Percentiles rank a stretch among this genome's conserved stretches.
These are phyloP conservation scores for Solanum habrochaites DNA, from an alignment of 257 asterid species.

Conservation along the genomic window DNA sequence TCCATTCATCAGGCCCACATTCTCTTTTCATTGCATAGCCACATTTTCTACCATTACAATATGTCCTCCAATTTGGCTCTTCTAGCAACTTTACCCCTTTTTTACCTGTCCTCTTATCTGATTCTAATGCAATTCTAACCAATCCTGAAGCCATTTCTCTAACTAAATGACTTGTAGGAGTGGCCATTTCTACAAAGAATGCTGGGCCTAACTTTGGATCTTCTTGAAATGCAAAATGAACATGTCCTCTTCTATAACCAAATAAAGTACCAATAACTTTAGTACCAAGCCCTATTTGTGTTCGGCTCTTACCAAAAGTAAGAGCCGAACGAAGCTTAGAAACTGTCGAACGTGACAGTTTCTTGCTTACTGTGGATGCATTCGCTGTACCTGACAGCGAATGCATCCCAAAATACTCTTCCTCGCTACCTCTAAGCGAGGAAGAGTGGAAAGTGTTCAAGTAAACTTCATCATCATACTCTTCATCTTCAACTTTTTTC, in stretches of 20 bases:
- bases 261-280: conserved; percentile 71
- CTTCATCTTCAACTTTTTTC: conserved; percentile 45
- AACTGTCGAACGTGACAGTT: conserved; percentile 26
- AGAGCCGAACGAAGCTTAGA: conserved; percentile 45
- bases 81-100: conserved; percentile 36
- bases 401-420: conserved; percentile 5
- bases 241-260: conserved; percentile 79
- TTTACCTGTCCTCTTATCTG: conserved; percentile 47
- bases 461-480: conserved; percentile 46
- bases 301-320: conserved; percentile 17
- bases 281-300: conserved; percentile 35
- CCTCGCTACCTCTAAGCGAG: conserved; percentile 8
- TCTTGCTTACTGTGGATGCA: conserved; percentile 25
- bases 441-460: conserved; percentile 26
- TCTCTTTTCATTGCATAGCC: conserved; percentile 78
- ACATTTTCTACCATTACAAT: conserved; percentile 80
- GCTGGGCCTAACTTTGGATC: conserved; percentile 48
- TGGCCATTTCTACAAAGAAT: conserved; percentile 59
- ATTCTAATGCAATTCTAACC: conserved; percentile 72
- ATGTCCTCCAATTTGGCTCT: conserved; percentile 77
- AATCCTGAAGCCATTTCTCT: conserved; percentile 89
- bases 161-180: conserved; percentile 58
- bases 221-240: conserved; percentile 69
- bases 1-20: conserved; percentile 83
- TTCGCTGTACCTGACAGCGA: conserved; percentile 9